Evolutionary conservation across 108 stramenopile genomes (phyloP), one percentile per base, ranked within the genome.

Genomic region (Schizochytrium sp.): DNA sequence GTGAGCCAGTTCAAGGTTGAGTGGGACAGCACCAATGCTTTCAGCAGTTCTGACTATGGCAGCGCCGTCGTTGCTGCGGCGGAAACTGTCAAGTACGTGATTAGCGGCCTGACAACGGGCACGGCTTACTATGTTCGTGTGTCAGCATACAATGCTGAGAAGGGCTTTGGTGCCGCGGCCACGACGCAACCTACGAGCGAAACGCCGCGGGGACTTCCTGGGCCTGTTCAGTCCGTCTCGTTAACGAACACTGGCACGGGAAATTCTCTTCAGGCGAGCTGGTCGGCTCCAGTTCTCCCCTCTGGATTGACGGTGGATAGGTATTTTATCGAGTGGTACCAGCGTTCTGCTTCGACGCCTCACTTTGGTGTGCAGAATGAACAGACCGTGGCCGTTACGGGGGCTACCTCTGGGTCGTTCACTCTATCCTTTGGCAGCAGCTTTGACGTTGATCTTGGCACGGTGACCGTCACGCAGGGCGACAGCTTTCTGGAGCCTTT

Each of bases 41-140:
- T 83, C 28, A 83, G 48, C 51, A 53, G 76, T 34, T 12, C 48
- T 6, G 28, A 83, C 28, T 47, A 53, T 83, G 76, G 76, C n/a
- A 53, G 51, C 76, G 45, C 45, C 4, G 76, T 83, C 12, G 76
- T 83, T 8, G 1, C 48, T 6, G n/a, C 76, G n/a, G 23, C 76
- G n/a, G 12, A 12, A 8, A 92, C 93, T 89, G 90, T 89, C 34
- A 72, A 92, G 41, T 60, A 90, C 58, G 88, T 94, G 43, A 89
- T 94, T 41, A 72, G 89, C 19, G 87, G 91, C 6, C 89, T 97
- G 43, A 72, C 92, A 10, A 91, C 92, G 58, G 92, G 95, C 18
- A 44, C 59, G 57, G 88, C 91, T 45, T 96, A 95, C 92, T 92
- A 95, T 90, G 95, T 97, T 58, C 91, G 96, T 10, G 95, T 97